Evolutionary conservation across 1,284 basidiomycete species (phyloP).

Genomic region (Pascua sp.): DNA sequence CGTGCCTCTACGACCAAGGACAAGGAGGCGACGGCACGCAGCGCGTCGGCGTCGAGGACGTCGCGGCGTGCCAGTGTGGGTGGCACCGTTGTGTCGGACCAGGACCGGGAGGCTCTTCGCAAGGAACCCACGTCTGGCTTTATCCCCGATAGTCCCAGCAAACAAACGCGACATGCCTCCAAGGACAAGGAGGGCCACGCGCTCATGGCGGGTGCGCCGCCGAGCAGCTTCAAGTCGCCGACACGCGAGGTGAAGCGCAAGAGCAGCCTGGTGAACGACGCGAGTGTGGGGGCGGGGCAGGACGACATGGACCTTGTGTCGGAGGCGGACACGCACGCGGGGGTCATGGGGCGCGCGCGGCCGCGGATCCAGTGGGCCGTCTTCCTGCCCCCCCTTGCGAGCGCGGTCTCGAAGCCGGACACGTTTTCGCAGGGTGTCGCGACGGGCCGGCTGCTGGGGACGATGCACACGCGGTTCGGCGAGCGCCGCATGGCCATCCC

Average conservation of each 20-base stretch:
- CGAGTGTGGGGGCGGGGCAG: neutral
- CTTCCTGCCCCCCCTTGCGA: neutral
- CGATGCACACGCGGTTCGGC: neutral
- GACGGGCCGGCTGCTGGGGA: neutral
- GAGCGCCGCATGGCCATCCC: constrained; percentile 1
- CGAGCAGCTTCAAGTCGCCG: no score
- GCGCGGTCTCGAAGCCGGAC: neutral
- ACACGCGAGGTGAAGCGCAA: neutral
- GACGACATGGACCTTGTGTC: neutral
- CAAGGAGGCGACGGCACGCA: neutral
- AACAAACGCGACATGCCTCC: no score
- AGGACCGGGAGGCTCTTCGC: neutral
- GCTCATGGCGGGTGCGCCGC: no score
- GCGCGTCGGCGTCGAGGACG: neutral
- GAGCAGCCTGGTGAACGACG: neutral
- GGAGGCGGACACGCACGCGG: neutral
- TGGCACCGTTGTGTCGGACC: neutral
- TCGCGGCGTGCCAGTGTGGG: neutral
- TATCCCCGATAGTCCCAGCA: neutral
- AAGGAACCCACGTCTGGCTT: neutral
- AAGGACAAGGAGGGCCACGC: neutral
- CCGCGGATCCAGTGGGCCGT: constrained; percentile 1
- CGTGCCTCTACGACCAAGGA: neutral
- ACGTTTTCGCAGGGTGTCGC: neutral
- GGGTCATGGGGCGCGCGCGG: neutral